Conservation (phyloP, 805 yeast genomes). For the Kregervanrija delftensis region DNA sequence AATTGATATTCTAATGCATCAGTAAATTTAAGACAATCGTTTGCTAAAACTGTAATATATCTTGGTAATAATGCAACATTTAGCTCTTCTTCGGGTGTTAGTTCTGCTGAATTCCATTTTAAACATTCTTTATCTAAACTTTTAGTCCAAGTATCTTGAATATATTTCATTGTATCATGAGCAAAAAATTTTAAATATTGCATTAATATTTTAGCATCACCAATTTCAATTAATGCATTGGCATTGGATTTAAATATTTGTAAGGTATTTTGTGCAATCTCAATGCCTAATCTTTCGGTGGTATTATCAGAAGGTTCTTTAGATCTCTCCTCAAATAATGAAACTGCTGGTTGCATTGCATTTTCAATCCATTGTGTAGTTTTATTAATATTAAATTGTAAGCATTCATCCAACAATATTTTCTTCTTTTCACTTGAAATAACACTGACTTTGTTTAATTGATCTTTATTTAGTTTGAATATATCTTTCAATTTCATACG, state of each 20-base stretch:
- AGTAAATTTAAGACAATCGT: slow-evolving; percentile 25
- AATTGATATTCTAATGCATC: slow-evolving; percentile 23
- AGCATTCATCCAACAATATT: slow-evolving; percentile 68
- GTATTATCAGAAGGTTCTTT: slow-evolving; percentile 52
- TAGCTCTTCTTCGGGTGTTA: slow-evolving; percentile 1
- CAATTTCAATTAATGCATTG: slow-evolving; percentile 33
- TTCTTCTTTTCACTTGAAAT: slow-evolving; percentile 57
- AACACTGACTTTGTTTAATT: slow-evolving; percentile 45
- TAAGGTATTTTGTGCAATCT: slow-evolving; percentile 21
- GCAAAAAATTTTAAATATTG: slow-evolving; percentile 20
- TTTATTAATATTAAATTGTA: slow-evolving; percentile 61
- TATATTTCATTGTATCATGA: slow-evolving; percentile 15
- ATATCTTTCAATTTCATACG: slow-evolving; percentile 42
- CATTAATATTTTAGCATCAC: slow-evolving; percentile 22
- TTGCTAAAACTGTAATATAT: slow-evolving; percentile 24
- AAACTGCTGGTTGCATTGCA: slow-evolving; percentile 27
- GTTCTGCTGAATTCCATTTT: slow-evolving; percentile 9
- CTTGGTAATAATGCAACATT: slow-evolving; percentile 25
- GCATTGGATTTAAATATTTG: slow-evolving; percentile 22
- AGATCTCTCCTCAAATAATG: slow-evolving; percentile 54
- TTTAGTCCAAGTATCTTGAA: slow-evolving; percentile 16
- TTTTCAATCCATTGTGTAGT: slow-evolving; percentile 82
- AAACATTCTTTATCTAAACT: slow-evolving; percentile 13
- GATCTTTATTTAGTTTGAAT: slow-evolving; percentile 41
- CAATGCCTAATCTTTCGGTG: slow-evolving; percentile 22